Percentiles rank a stretch among this genome's conserved stretches.
Conservation (phyloP, 2,329 filamentous ascomycete species). For the Fusarium sp. region DNA sequence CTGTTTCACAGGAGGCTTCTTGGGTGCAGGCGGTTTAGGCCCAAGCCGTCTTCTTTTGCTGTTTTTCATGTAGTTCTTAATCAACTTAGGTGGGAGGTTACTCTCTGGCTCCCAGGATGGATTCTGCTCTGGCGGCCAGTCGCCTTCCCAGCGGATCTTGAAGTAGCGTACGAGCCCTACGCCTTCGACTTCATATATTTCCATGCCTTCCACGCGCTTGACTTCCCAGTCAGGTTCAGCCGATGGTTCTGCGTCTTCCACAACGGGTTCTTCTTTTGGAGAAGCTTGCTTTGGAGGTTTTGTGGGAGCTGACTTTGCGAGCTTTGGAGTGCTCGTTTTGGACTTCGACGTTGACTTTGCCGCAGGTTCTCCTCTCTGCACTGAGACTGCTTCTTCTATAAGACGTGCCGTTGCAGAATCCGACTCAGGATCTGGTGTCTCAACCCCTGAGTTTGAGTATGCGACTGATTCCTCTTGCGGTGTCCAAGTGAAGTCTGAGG, state of each 20-base stretch:
- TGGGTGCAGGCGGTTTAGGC: neutral
- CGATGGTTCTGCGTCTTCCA: neutral
- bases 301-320: neutral
- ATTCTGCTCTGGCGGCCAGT: slow-evolving; percentile 70
- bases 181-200: slow-evolving; percentile 56
- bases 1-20: slow-evolving; percentile 36
- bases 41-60: slow-evolving; percentile 35
- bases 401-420: neutral
- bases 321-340: neutral
- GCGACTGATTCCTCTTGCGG: slow-evolving; percentile 10
- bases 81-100: slow-evolving; percentile 61
- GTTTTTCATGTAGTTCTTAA: slow-evolving; percentile 59
- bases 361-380: slow-evolving; percentile 10
- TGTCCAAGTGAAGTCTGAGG: slow-evolving; percentile 9
- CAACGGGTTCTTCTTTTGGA: neutral
- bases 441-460: slow-evolving; percentile 19
- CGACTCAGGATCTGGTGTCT: slow-evolving; percentile 16
- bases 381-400: slow-evolving; percentile 1
- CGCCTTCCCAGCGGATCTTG: slow-evolving; percentile 69
- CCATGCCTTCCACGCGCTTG: slow-evolving; percentile 61
- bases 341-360: slow-evolving; percentile 13
- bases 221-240: slow-evolving; percentile 59
- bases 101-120: slow-evolving; percentile 71
- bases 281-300: neutral
- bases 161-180: slow-evolving; percentile 60